A percentile compares a stretch with the other conserved stretches of the same genome.
These are phyloP conservation scores for Xylaria sp. DNA, from an alignment of 2,329 filamentous ascomycete genomes.

Conservation along the genomic window DNA sequence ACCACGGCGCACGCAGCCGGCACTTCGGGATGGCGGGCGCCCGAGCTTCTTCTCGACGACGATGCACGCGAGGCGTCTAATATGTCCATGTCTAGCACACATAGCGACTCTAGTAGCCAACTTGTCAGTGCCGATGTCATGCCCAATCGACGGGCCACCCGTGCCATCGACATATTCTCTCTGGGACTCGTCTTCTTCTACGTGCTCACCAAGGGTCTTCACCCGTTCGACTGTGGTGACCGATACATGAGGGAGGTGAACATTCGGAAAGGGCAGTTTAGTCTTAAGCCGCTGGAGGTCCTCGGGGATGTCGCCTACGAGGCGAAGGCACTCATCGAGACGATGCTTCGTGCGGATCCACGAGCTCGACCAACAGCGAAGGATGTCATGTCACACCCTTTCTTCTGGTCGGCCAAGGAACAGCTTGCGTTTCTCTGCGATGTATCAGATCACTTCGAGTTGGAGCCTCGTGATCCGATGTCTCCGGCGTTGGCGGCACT, in stretches of 20 bases:
- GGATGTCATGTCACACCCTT: slow-evolving; percentile 76
- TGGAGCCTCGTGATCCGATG: slow-evolving; percentile 85
- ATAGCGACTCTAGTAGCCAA: slow-evolving; percentile 72
- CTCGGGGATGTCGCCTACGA: slow-evolving; percentile 88
- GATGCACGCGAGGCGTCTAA: slow-evolving; percentile 65
- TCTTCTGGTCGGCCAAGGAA: slow-evolving; percentile 94
- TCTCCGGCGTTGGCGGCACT: slow-evolving; percentile 72
- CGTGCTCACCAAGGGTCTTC: slow-evolving; percentile 89
- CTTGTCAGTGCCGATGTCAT: slow-evolving; percentile 67
- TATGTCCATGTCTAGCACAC: slow-evolving; percentile 60
- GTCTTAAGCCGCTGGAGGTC: slow-evolving; percentile 74
- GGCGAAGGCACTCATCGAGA: slow-evolving; percentile 84
- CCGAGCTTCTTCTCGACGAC: slow-evolving; percentile 87
- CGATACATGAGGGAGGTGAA: slow-evolving; percentile 97
- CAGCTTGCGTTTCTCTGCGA: slow-evolving; percentile 93
- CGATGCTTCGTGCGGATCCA: slow-evolving; percentile 78
- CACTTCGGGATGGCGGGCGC: slow-evolving; percentile 95
- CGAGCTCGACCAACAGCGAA: slow-evolving; percentile 61
- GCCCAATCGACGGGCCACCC: slow-evolving; percentile 82
- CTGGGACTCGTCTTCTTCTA: slow-evolving; percentile 99
- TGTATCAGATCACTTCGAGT: slow-evolving; percentile 95
- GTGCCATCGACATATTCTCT: slow-evolving; percentile 97
- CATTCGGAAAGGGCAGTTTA: slow-evolving; percentile 88
- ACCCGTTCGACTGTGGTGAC: slow-evolving; percentile 94
- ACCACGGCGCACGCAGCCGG: slow-evolving; percentile 94